A percentile compares a stretch with the other conserved stretches of the same genome.
phyloP scores from a whole-genome alignment of 2,329 filamentous ascomycete species.

The Colletotrichum cuscutae region DNA sequence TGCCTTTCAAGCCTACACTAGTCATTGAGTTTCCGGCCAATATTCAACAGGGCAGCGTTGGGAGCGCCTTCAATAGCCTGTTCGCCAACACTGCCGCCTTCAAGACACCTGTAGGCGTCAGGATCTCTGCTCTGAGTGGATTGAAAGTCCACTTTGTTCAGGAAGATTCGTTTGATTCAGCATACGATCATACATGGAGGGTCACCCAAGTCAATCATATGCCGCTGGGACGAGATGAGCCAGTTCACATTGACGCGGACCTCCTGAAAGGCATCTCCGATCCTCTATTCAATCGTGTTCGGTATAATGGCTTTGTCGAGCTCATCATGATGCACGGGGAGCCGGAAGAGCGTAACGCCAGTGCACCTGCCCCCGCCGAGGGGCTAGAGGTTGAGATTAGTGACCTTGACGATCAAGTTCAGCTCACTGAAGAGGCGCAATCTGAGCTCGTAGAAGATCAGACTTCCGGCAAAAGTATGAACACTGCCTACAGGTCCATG shows the following conservation, averaged over 20 bases:
- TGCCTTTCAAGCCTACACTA: conserved; percentile 77
- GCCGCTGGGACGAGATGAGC: conserved; percentile 87
- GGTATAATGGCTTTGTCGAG: conserved; percentile 79
- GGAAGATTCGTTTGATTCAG: conserved; percentile 58
- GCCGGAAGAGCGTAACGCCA: conserved; percentile 41
- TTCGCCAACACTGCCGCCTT: conserved; percentile 46
- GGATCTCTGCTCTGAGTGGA: conserved; percentile 58
- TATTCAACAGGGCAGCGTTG: conserved; percentile 46
- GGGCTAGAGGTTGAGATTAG: conserved; percentile 23
- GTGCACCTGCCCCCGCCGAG: conserved; percentile 29
- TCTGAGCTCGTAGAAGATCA: conserved; percentile 38
- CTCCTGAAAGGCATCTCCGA: conserved; percentile 82
- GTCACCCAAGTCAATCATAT: conserved; percentile 86
- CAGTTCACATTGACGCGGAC: conserved; percentile 81
- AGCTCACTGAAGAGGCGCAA: conserved; percentile 24
- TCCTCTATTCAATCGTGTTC: conserved; percentile 83
- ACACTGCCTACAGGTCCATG: conserved; percentile 51
- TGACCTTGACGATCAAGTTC: conserved; percentile 32
- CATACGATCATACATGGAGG: conserved; percentile 64
- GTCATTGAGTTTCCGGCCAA: conserved; percentile 70
- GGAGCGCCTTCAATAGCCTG: conserved; percentile 54
- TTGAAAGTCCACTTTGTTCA: conserved; percentile 75
- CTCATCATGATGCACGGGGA: conserved; percentile 70
- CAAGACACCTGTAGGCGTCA: conserved; percentile 40
- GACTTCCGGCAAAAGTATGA: conserved; percentile 32